Conservation (phyloP, 2,329 filamentous ascomycete species). For the Aspergillus sp. region DNA sequence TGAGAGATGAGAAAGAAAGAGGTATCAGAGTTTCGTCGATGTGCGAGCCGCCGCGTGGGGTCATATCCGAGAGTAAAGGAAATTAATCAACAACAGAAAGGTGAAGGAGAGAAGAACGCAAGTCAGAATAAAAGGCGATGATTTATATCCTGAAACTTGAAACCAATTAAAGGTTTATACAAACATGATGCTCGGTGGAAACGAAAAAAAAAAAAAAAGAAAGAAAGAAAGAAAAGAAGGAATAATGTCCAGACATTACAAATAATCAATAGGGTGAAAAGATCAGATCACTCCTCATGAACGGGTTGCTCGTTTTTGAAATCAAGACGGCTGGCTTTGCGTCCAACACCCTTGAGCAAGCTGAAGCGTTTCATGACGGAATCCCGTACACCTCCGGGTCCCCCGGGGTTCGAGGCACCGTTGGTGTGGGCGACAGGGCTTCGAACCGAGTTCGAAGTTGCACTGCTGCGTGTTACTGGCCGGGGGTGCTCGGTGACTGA, state of each 20-base stretch:
- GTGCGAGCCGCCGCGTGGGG: conserved; percentile 8
- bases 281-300: conserved; percentile 36
- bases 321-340: conserved; percentile 62
- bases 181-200: conserved; percentile 5
- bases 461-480: conserved; percentile 33
- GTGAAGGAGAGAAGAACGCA: conserved; percentile 8
- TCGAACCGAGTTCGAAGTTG: conserved; percentile 10
- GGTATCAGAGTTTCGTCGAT: conserved; percentile 3
- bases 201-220: conserved; percentile 5
- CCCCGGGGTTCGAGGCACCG: conserved; percentile 37
- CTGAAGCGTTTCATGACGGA: conserved; percentile 78
- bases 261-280: conserved; percentile 19
- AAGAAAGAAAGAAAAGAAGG: conserved; percentile 5
- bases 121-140: background rate
- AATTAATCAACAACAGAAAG: conserved; percentile 8
- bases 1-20: conserved; percentile 9
- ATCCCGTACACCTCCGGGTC: conserved; percentile 44
- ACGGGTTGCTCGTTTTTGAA: conserved; percentile 34
- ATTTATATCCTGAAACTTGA: background rate
- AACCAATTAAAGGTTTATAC: conserved; percentile 18
- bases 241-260: conserved; percentile 28
- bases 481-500: conserved; percentile 35
- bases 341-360: conserved; percentile 68
- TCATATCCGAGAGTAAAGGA: conserved; percentile 12
- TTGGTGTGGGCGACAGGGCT: conserved; percentile 33